phyloP scores from a whole-genome alignment of 1,284 basidiomycete genomes.

The Ustilago hordei region DNA sequence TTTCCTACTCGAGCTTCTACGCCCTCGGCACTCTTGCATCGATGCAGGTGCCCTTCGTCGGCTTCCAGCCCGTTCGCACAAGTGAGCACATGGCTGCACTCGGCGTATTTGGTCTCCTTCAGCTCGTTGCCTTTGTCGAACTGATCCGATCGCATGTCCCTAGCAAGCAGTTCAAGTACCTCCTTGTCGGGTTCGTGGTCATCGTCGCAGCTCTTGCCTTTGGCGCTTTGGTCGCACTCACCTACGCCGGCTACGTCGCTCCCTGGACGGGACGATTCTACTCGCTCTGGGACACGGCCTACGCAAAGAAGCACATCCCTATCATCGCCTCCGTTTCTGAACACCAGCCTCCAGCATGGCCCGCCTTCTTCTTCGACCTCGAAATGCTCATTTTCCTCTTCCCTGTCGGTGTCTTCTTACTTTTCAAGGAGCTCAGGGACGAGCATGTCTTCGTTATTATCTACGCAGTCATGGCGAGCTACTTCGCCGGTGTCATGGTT shows the following conservation, averaged over 20 bases:
- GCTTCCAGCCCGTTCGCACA: constrained; percentile 97
- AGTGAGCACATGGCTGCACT: constrained; percentile 99
- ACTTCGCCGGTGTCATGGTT: constrained; percentile 99
- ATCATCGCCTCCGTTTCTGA: constrained; percentile 99
- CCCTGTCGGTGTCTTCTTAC: constrained; percentile 93
- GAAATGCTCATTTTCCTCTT: constrained; percentile 98
- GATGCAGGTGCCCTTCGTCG: constrained; percentile 99
- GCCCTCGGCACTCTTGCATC: constrained; percentile 94
- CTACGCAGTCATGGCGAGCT: constrained; percentile 93
- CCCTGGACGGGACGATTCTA: constrained; percentile 99
- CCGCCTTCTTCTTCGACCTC: constrained; percentile 99
- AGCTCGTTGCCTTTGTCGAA: constrained; percentile 94
- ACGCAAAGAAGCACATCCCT: constrained; percentile 95
- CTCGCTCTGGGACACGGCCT: constrained; percentile 98
- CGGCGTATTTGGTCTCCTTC: constrained; percentile 94
- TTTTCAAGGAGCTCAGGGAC: constrained; percentile 92
- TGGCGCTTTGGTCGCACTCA: constrained; percentile 75
- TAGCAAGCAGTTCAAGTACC: constrained; percentile 89
- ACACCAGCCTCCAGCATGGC: constrained; percentile 99
- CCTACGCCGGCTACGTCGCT: constrained; percentile 94
- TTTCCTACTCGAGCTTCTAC: constrained; percentile 97
- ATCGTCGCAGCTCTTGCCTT: constrained; percentile 79
- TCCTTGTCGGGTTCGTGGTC: constrained; percentile 74
- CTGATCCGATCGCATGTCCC: constrained; percentile 89
- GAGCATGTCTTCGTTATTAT: constrained; percentile 99